phyloP scores from a whole-genome alignment of 257 asterid genomes.

The Solanum rostratum region DNA sequence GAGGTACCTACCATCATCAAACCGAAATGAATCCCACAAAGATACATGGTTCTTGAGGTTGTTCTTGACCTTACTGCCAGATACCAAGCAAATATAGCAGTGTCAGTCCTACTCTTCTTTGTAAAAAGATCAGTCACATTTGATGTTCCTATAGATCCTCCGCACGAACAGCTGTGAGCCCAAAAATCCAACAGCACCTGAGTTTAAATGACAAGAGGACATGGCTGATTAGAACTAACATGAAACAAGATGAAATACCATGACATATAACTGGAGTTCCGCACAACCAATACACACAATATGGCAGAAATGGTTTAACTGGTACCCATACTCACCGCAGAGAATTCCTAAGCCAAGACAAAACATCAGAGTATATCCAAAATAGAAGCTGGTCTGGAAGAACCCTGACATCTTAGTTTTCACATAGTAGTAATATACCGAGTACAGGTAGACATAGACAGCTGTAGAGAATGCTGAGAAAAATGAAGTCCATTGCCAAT shows the following conservation, averaged over 20 bases:
- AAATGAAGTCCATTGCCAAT: conserved; percentile 74
- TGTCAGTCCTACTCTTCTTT: not conserved
- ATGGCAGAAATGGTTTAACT: not conserved
- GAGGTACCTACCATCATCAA: conserved; percentile 22
- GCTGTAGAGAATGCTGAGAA: conserved; percentile 60
- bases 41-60: conserved; percentile 3
- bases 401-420: conserved; percentile 71
- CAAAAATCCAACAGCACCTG: conserved; percentile 89
- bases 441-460: conserved; percentile 45
- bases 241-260: not conserved
- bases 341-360: conserved; percentile 65
- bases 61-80: not conserved
- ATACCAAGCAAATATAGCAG: not conserved
- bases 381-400: conserved; percentile 62
- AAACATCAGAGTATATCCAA: conserved; percentile 59
- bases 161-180: conserved; percentile 91
- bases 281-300: not conserved
- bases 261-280: not conserved
- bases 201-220: not conserved
- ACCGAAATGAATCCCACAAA: not conserved
- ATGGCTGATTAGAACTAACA: not conserved
- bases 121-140: conserved; percentile 47
- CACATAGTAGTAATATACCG: conserved; percentile 44
- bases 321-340: conserved; percentile 49
- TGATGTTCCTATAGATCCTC: conserved; percentile 94